These are phyloP conservation scores for Aspergillus sp. DNA, from an alignment of 2,329 filamentous ascomycete species.

Conservation along the genomic window DNA sequence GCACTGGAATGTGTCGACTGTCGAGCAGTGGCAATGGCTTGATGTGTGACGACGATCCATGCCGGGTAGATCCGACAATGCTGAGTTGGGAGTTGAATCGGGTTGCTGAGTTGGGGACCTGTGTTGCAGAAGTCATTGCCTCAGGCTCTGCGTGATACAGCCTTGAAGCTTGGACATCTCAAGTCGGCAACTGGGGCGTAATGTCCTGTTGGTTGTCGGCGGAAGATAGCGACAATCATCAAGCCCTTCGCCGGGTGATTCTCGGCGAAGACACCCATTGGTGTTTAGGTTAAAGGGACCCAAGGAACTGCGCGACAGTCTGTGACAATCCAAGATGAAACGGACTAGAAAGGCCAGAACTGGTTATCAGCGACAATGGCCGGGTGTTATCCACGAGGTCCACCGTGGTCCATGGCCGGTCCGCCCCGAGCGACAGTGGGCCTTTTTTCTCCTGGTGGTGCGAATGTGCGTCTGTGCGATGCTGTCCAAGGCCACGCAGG, in stretches of 20 bases:
- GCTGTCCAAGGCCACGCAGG: not conserved
- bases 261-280: not conserved
- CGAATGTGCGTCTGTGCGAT: too few relatives aligned
- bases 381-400: not conserved
- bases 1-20: not conserved
- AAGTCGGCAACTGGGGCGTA: not conserved
- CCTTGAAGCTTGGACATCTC: not conserved
- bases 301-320: not conserved
- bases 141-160: not conserved
- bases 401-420: not conserved
- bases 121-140: not conserved
- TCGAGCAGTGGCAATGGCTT: not conserved
- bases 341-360: not conserved
- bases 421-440: constrained; percentile 2
- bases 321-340: not conserved
- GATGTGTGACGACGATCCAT: constrained; percentile 1
- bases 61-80: constrained; percentile 18
- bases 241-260: not conserved
- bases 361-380: not conserved
- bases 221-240: not conserved
- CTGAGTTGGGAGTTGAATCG: constrained; percentile 14
- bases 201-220: not conserved
- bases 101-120: not conserved
- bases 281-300: too few relatives aligned
- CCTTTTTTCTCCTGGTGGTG: not conserved